phyloP scores from a whole-genome alignment of 2,329 filamentous ascomycete species.

The Aspergillus piperis region DNA sequence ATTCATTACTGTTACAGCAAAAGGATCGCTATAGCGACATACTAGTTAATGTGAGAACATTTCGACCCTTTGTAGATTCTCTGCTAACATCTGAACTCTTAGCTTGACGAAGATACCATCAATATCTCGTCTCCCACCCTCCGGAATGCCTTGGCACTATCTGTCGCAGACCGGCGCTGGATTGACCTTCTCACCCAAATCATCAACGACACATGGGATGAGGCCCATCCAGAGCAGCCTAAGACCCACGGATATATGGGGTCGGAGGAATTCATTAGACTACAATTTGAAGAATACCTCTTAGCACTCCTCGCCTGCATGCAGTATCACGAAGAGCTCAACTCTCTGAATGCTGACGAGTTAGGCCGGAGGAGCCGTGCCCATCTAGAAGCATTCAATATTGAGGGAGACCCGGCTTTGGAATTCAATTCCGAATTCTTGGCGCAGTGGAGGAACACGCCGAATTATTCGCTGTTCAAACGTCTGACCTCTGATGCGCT shows the following conservation, averaged over 20 bases:
- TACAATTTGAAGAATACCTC: constrained; percentile 97
- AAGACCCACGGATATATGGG: constrained; percentile 93
- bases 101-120: constrained; percentile 82
- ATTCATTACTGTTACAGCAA: constrained; percentile 89
- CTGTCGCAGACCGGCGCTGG: constrained; percentile 87
- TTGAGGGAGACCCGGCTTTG: constrained; percentile 78
- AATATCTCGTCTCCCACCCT: constrained; percentile 81
- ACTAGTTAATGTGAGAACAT: constrained; percentile 69
- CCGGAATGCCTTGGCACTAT: constrained; percentile 72
- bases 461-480: constrained; percentile 90
- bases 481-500: constrained; percentile 73
- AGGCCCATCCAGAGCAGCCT: constrained; percentile 81
- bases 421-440: constrained; percentile 88
- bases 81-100: neutral
- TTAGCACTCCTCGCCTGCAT: constrained; percentile 83
- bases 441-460: constrained; percentile 81
- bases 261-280: constrained; percentile 93
- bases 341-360: constrained; percentile 50
- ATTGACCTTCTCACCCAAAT: constrained; percentile 94
- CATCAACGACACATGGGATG: constrained; percentile 96
- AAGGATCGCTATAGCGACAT: constrained; percentile 96
- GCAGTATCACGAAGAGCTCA: constrained; percentile 78
- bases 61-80: neutral
- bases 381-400: constrained; percentile 59
- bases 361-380: constrained; percentile 41